phyloP scores from a whole-genome alignment of 2,329 filamentous ascomycete species.

The Gyromitra esculenta region DNA sequence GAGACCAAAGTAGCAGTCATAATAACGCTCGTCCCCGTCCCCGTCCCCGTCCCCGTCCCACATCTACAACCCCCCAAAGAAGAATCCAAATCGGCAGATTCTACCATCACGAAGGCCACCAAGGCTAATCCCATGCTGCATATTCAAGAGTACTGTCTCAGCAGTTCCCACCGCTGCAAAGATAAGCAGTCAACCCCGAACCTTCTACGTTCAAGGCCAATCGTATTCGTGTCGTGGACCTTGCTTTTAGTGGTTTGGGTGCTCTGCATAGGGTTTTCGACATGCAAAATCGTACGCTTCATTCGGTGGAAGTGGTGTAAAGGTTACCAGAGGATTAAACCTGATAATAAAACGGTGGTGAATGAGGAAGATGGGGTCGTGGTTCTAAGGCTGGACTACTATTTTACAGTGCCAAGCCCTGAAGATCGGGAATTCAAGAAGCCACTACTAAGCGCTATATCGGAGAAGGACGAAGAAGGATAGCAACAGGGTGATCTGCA shows the following conservation, averaged over 20 bases:
- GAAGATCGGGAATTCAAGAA: conserved; percentile 2
- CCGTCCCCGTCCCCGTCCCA: not conserved
- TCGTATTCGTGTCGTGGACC: conserved; percentile 15
- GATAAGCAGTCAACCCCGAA: not conserved
- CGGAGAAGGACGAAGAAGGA: conserved; percentile 16
- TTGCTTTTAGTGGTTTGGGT: conserved; percentile 28
- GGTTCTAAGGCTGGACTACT: not conserved
- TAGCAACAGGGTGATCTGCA: conserved; percentile 6
- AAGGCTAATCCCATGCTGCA: conserved; percentile 4
- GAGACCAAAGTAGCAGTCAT: not conserved
- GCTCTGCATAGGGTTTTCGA: conserved; percentile 9
- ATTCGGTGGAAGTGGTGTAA: not conserved
- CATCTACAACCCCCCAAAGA: not conserved
- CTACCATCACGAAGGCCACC: conserved; percentile 13
- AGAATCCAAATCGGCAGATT: not conserved
- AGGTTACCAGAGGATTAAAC: not conserved
- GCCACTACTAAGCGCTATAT: conserved; percentile 27
- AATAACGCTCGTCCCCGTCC: not conserved
- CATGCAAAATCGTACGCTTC: not conserved
- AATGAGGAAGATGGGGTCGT: conserved; percentile 7
- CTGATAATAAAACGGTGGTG: not conserved
- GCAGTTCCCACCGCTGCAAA: not conserved
- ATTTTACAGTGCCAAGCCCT: conserved; percentile 11
- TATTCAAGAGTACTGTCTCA: not conserved
- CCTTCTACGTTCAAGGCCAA: not conserved